Evolutionary conservation across 2,329 filamentous ascomycete species (phyloP).

Genomic region (Colletotrichum zoysiae): DNA sequence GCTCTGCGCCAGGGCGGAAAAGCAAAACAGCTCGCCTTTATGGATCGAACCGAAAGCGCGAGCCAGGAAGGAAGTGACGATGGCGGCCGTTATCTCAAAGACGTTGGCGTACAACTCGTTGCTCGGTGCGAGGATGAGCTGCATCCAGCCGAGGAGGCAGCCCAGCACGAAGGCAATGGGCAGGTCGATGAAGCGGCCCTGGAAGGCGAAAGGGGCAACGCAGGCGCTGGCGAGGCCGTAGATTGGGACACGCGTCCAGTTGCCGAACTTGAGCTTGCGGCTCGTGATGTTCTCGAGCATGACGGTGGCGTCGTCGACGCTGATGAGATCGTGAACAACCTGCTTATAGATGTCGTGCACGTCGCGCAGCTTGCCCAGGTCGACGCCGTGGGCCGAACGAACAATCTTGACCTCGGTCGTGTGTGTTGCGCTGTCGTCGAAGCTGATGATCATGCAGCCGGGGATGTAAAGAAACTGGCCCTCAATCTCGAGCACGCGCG

Average conservation of each 20-base stretch:
- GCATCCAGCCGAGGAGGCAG: slow-evolving; percentile 78
- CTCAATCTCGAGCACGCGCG: slow-evolving; percentile 89
- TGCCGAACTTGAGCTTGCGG: slow-evolving; percentile 60
- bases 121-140: slow-evolving; percentile 79
- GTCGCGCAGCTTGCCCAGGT: slow-evolving; percentile 80
- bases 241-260: slow-evolving; percentile 71
- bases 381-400: slow-evolving; percentile 75
- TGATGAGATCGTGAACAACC: slow-evolving; percentile 82
- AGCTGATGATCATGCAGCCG: slow-evolving; percentile 94
- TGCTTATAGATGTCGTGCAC: slow-evolving; percentile 84
- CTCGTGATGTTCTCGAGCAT: slow-evolving; percentile 69
- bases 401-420: slow-evolving; percentile 86
- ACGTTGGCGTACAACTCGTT: slow-evolving; percentile 76
- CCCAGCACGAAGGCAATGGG: slow-evolving; percentile 83
- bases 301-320: slow-evolving; percentile 76
- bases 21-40: slow-evolving; percentile 73
- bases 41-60: slow-evolving; percentile 77
- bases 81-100: slow-evolving; percentile 67
- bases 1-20: slow-evolving; percentile 78
- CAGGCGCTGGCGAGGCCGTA: slow-evolving; percentile 82
- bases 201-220: slow-evolving; percentile 85
- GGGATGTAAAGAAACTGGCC: slow-evolving; percentile 92
- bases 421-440: slow-evolving; percentile 80
- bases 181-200: slow-evolving; percentile 81
- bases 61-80: slow-evolving; percentile 76